A percentile compares a stretch with the other conserved stretches of the same genome.
Evolutionary conservation across 1,139 yeast genomes (phyloP).

Genomic region (Magnusiomyces suaveolens): DNA sequence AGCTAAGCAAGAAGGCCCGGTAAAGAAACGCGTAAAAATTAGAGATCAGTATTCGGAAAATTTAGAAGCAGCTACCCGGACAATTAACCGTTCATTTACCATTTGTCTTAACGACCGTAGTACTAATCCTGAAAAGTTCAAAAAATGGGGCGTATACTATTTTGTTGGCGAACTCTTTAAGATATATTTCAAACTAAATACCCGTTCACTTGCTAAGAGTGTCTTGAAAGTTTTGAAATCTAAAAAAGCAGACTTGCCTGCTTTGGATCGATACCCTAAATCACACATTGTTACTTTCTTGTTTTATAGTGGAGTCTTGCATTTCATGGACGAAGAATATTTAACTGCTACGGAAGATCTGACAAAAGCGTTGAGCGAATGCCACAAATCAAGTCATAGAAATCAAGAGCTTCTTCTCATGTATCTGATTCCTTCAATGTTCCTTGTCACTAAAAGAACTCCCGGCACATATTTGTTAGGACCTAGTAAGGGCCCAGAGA

Average conservation of each 20-base stretch:
- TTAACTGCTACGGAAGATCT: conserved; percentile 42
- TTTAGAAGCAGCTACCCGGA: conserved; percentile 47
- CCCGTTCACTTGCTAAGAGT: conserved; percentile 68
- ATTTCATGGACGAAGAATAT: conserved; percentile 57
- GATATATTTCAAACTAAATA: conserved; percentile 59
- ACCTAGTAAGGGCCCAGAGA: conserved; percentile 18
- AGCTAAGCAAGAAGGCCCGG: conserved; percentile 24
- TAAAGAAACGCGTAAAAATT: conserved; percentile 19
- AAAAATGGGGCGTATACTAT: conserved; percentile 55
- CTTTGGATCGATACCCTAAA: conserved; percentile 37
- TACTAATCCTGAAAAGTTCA: conserved; percentile 31
- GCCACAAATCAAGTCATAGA: conserved; percentile 23
- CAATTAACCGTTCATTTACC: conserved; percentile 64
- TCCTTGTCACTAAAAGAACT: conserved; percentile 22
- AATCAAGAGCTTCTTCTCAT: conserved; percentile 34
- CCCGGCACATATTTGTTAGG: conserved; percentile 37
- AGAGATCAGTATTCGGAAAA: conserved; percentile 30
- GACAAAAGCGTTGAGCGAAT: conserved; percentile 39
- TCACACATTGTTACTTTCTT: conserved; percentile 50
- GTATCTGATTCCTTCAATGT: conserved; percentile 33
- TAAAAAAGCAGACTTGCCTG: conserved; percentile 45
- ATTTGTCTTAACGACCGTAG: conserved; percentile 72
- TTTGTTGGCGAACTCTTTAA: conserved; percentile 66
- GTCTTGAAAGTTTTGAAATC: conserved; percentile 63
- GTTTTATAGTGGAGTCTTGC: conserved; percentile 57